Evolutionary conservation across 2,329 filamentous ascomycete species (phyloP).

Genomic region (Colletotrichum sp.): DNA sequence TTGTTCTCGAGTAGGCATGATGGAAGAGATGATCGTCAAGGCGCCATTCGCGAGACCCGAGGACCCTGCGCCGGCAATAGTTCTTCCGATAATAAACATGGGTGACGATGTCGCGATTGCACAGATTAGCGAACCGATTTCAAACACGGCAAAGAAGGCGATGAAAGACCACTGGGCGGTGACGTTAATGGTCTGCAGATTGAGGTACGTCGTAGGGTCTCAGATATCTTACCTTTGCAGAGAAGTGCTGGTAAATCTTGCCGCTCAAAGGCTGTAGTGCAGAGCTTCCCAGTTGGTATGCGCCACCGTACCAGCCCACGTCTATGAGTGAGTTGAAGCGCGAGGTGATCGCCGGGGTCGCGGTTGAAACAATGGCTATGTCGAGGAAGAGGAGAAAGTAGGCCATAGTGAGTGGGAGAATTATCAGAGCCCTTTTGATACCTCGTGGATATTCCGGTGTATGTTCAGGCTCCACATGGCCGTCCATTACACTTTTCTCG

Average conservation of each 20-base stretch:
- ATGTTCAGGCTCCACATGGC: neutral
- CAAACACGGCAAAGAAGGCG: conserved; percentile 54
- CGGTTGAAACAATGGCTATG: conserved; percentile 41
- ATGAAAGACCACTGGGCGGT: conserved; percentile 43
- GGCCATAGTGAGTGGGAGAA: conserved; percentile 33
- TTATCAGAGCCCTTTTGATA: neutral
- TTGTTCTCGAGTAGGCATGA: conserved; percentile 44
- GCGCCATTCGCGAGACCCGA: conserved; percentile 58
- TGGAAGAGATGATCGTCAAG: conserved; percentile 53
- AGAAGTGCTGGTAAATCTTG: conserved; percentile 45
- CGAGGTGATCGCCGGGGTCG: conserved; percentile 41
- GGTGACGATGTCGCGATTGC: conserved; percentile 50
- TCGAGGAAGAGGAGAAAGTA: conserved; percentile 40
- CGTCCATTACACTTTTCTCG: neutral
- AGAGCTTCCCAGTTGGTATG: conserved; percentile 40
- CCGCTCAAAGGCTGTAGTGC: conserved; percentile 48
- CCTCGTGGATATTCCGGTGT: neutral
- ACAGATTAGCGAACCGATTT: conserved; percentile 61
- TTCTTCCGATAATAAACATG: conserved; percentile 61
- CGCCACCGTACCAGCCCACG: conserved; percentile 49
- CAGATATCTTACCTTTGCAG: conserved; percentile 34
- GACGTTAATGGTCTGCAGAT: neutral
- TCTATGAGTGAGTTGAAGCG: conserved; percentile 43
- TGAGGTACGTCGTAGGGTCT: neutral
- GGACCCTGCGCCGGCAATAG: conserved; percentile 57